Conservation (phyloP, 768 basidiomycete genomes). For the Thelephora ganbajun region DNA sequence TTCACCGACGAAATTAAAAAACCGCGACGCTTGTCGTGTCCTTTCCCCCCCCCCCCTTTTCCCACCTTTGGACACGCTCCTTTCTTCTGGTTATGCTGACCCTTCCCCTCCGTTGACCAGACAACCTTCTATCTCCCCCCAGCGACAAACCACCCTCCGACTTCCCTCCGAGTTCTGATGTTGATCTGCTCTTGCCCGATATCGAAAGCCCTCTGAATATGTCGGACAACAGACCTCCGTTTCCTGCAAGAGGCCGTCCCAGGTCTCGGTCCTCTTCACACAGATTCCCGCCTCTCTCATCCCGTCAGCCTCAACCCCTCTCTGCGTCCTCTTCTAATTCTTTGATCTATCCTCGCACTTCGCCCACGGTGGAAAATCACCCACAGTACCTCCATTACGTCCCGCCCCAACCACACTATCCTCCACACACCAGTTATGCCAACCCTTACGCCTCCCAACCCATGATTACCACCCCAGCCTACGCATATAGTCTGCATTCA, state of each 20-base stretch:
- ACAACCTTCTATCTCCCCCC: conserved; percentile 4
- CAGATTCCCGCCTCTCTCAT: background rate
- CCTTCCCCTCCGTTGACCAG: conserved; percentile 10
- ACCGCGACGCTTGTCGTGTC: conserved; percentile 5
- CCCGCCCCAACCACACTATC: too few species aligned
- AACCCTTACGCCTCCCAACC: too few species aligned
- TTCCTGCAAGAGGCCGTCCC: conserved; percentile 6
- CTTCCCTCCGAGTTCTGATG: conserved; percentile 4
- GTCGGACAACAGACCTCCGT: conserved; percentile 12
- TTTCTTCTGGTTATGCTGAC: conserved; percentile 10
- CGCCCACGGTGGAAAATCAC: too few species aligned
- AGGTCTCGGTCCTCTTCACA: background rate
- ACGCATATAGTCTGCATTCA: too few species aligned
- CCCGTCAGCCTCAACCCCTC: background rate
- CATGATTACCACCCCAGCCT: too few species aligned
- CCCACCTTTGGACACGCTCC: conserved; percentile 8
- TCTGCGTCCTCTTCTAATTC: background rate
- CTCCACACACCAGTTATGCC: too few species aligned
- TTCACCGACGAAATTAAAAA: background rate
- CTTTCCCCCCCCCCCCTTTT: conserved; percentile 2
- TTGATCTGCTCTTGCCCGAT: conserved; percentile 8
- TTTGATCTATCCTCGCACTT: too few species aligned
- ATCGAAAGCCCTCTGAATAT: conserved; percentile 8
- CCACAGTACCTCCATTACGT: too few species aligned
- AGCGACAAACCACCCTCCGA: conserved; percentile 5